Conservation (phyloP, 345 rosid genomes). For the Microcos paniculata region DNA sequence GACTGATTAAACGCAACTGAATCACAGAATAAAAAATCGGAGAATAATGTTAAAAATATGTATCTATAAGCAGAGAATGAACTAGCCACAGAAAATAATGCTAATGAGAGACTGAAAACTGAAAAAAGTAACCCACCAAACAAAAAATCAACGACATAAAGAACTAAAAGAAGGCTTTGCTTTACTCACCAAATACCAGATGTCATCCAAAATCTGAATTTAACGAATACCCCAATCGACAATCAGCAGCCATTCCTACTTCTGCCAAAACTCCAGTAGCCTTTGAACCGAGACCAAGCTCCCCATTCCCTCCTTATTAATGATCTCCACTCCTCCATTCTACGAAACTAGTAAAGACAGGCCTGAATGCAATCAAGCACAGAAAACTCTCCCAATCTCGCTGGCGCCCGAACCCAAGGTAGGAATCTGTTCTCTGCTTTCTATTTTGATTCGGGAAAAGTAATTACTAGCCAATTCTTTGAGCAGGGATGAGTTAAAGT, state of each 20-base stretch:
- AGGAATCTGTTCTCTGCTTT: neutral
- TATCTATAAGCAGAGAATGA: neutral
- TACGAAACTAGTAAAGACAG: constrained; percentile 78
- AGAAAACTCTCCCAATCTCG: constrained; percentile 78
- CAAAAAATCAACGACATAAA: neutral
- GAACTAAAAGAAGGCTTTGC: constrained; percentile 22
- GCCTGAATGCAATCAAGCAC: constrained; percentile 65
- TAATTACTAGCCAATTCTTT: too few species aligned
- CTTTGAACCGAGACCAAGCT: constrained; percentile 88
- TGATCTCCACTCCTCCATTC: constrained; percentile 68
- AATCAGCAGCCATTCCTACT: constrained; percentile 92
- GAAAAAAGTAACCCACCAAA: neutral
- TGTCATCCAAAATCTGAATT: constrained; percentile 90
- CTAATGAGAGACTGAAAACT: neutral
- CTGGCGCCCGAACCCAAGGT: constrained; percentile 20
- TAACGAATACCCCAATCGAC: constrained; percentile 72
- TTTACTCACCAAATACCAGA: constrained; percentile 86
- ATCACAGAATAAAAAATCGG: neutral
- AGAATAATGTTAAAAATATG: neutral
- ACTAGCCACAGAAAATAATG: neutral
- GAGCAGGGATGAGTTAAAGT: too few species aligned
- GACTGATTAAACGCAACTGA: neutral
- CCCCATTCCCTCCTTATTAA: constrained; percentile 84
- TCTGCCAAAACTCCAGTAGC: constrained; percentile 87
- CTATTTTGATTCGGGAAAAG: neutral